Conservation (phyloP, 345 rosid genomes). For the Brassica incana region DNA sequence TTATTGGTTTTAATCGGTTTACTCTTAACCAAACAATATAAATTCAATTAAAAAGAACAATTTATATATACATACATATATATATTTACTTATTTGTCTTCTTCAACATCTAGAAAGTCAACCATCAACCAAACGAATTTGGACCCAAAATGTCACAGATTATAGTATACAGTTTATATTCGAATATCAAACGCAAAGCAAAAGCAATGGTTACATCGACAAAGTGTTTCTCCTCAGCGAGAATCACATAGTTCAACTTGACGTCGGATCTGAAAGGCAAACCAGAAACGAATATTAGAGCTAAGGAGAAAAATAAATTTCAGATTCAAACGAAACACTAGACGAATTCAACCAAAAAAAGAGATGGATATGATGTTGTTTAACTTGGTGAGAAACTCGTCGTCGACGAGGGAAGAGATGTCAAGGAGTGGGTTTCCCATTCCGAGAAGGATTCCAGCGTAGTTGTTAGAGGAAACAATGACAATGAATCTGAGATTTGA, state of each 20-base stretch:
- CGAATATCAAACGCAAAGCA: background rate
- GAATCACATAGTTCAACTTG: conserved; percentile 85
- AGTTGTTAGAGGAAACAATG: conserved; percentile 21
- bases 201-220: conserved; percentile 60
- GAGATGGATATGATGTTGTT: conserved; percentile 5
- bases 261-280: conserved; percentile 64
- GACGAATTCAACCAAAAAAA: background rate
- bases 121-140: too few species aligned
- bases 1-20: too few species aligned
- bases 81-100: too few species aligned
- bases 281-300: background rate
- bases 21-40: too few species aligned
- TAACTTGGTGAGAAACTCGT: conserved; percentile 66
- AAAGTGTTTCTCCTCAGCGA: conserved; percentile 92
- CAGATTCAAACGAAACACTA: background rate
- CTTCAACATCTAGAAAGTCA: too few species aligned
- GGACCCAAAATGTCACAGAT: too few species aligned
- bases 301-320: background rate
- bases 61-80: too few species aligned
- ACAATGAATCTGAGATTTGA: conserved; percentile 3
- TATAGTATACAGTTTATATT: too few species aligned
- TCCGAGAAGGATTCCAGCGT: conserved; percentile 66
- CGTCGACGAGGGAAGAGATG: conserved; percentile 86
- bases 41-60: too few species aligned
- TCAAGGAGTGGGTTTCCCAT: conserved; percentile 97